A percentile compares a stretch with the other conserved stretches of the same genome.
These are phyloP conservation scores for Saccharomyces hybrid DNA, from an alignment of 1,139 yeast species.

Conservation along the genomic window DNA sequence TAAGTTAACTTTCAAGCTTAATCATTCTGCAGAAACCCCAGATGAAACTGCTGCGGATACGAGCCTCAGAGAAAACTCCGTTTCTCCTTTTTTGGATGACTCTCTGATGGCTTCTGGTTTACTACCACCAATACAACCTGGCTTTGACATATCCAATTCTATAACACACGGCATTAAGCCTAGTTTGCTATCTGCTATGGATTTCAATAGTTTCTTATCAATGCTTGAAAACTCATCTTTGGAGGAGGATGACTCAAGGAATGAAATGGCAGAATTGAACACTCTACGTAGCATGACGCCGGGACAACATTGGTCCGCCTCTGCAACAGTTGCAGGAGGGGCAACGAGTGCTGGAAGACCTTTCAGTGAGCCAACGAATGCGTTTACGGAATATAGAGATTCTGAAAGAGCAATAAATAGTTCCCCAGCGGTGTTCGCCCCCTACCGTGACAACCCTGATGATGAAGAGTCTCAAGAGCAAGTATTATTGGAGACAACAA, in stretches of 20 bases:
- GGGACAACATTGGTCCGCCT: neutral
- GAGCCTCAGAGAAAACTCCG: neutral
- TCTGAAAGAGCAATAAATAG: slow-evolving; percentile 8
- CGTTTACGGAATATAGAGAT: neutral
- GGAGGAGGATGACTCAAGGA: neutral
- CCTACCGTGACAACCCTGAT: slow-evolving; percentile 23
- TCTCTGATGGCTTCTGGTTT: neutral
- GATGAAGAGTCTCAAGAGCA: neutral
- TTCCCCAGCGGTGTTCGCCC: slow-evolving; percentile 22
- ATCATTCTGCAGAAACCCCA: neutral
- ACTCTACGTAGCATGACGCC: slow-evolving; percentile 1
- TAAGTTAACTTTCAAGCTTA: slow-evolving; percentile 11
- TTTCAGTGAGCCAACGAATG: slow-evolving; percentile 15
- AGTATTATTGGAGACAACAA: neutral
- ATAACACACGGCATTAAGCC: slow-evolving; percentile 20
- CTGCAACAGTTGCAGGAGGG: neutral
- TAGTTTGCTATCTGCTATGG: slow-evolving; percentile 28
- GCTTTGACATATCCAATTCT: slow-evolving; percentile 4
- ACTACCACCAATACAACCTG: neutral
- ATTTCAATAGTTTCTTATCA: slow-evolving; percentile 21
- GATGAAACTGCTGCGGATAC: neutral
- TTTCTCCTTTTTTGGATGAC: neutral
- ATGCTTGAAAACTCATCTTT: slow-evolving; percentile 22
- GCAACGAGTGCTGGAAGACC: slow-evolving; percentile 12
- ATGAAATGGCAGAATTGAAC: slow-evolving; percentile 7